Conservation (phyloP, 805 yeast genomes). For the Lipomyces lipofer region DNA sequence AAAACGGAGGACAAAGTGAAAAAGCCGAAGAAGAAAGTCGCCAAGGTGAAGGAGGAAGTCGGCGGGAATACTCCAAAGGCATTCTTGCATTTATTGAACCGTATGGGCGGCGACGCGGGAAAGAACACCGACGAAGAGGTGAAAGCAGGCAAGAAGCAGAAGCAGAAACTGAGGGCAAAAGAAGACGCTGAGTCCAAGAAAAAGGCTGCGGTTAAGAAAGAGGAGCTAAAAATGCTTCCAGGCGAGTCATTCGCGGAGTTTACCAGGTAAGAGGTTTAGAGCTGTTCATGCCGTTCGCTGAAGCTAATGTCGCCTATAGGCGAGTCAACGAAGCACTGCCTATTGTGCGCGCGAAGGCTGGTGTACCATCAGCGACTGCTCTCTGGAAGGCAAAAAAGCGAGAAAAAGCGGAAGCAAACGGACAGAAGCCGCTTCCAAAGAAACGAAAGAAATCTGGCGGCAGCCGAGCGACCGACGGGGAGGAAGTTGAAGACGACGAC, state of each 20-base stretch:
- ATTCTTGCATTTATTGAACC: slow-evolving; percentile 38
- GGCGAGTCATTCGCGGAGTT: slow-evolving; percentile 46
- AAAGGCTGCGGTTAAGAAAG: slow-evolving; percentile 2
- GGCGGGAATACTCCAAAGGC: slow-evolving; percentile 42
- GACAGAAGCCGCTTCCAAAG: slow-evolving; percentile 20
- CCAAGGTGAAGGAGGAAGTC: slow-evolving; percentile 20
- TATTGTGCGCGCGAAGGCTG: slow-evolving; percentile 40
- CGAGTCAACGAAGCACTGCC: slow-evolving; percentile 47
- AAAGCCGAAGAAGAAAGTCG: slow-evolving; percentile 22
- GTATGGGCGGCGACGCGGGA: slow-evolving; percentile 7
- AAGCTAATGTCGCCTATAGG: slow-evolving; percentile 27
- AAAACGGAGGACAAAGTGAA: slow-evolving; percentile 2
- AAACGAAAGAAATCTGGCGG: slow-evolving; percentile 34
- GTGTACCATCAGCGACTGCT: slow-evolving; percentile 37
- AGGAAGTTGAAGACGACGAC: slow-evolving; percentile 35
- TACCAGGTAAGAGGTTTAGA: slow-evolving; percentile 11
- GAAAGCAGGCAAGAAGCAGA: slow-evolving; percentile 1
- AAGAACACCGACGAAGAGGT: background rate
- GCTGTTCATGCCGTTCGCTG: background rate
- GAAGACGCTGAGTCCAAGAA: slow-evolving; percentile 1
- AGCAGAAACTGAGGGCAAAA: slow-evolving; percentile 10
- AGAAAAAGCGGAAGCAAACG: slow-evolving; percentile 30
- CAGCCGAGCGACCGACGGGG: slow-evolving; percentile 33
- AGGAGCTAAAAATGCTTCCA: slow-evolving; percentile 34
- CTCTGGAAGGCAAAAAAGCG: slow-evolving; percentile 29